Evolutionary conservation across 2,329 filamentous ascomycete genomes (phyloP).

Genomic region (Fusarium algeriense): DNA sequence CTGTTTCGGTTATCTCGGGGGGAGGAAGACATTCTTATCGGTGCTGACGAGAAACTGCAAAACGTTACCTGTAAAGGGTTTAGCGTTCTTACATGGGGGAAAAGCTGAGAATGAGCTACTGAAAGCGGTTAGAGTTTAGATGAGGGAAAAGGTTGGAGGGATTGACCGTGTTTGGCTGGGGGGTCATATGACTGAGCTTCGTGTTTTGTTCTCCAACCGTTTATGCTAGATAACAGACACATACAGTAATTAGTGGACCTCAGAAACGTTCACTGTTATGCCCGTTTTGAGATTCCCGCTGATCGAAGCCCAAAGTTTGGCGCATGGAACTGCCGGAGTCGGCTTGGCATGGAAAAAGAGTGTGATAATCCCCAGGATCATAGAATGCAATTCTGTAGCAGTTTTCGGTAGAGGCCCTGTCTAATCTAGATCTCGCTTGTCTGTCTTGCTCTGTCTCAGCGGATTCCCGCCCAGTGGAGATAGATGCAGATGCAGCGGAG

Average conservation of each 20-base stretch:
- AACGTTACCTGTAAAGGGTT: constrained; percentile 35
- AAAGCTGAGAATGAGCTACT: constrained; percentile 43
- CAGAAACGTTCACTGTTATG: constrained; percentile 12
- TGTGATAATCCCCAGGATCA: background rate
- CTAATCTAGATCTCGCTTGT: background rate
- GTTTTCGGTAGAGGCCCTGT: constrained; percentile 18
- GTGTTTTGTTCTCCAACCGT: background rate
- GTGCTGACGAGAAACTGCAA: constrained; percentile 24
- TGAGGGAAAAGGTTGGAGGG: background rate
- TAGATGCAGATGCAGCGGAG: constrained; percentile 20
- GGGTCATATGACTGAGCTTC: constrained; percentile 21
- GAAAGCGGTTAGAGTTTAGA: constrained; percentile 11
- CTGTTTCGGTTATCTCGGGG: constrained; percentile 39
- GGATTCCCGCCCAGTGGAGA: constrained; percentile 27
- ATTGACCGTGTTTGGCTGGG: background rate
- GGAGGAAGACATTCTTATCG: constrained; percentile 33
- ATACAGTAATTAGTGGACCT: constrained; percentile 29
- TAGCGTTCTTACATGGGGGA: constrained; percentile 19
- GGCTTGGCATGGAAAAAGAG: background rate
- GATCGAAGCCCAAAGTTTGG: background rate
- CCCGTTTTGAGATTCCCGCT: constrained; percentile 31
- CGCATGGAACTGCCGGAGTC: constrained; percentile 24
- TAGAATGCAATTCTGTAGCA: constrained; percentile 27
- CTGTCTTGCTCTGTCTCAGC: constrained; percentile 18
- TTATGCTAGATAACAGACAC: constrained; percentile 11